Evolutionary conservation across 2,329 filamentous ascomycete genomes (phyloP), one percentile per base, ranked within the genome.

Genomic region (Hypoxylon sp.): DNA sequence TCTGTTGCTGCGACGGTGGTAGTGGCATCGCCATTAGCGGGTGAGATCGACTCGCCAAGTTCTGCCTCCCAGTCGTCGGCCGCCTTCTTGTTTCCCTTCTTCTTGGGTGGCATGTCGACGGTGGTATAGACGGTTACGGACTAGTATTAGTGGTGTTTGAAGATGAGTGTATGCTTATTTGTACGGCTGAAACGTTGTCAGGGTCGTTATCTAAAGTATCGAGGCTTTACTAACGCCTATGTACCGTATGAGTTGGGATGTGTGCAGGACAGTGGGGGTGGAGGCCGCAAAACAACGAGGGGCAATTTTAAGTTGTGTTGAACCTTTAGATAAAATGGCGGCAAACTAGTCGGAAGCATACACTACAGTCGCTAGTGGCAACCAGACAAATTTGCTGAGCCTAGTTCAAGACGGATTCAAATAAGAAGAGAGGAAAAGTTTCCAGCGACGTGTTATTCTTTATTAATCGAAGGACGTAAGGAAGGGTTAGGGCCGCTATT

Each of bases 51-150:
- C 83, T 98, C 95, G 77, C 94, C 94, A 61, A 98, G 86, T 71
- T 97, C 94, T 62, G 92, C 90, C 81, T 98, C 96, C 95, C 95
- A 98, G 86, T 98, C 94, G 78, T 97, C 93, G 79, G 92, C 89
- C 78, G 86, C 89, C 86, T 95, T 97, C 83, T 91, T 92, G 80
- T 91, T 92, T 75, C 84, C 85, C 88, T 97, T 98, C 87, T 96
- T 97, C 86, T 98, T 98, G 70, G 94, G 94, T 78, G 94, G 84
- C 95, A 98, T 98, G 68, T 81, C 85, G 81, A 68, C 68, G 74
- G 70, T 79, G 58, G 59, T 67, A 26, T 31, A 22, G 5, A 5
- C 39, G 26, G 19, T 35, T 8, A 24, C 33, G 17, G 5, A 6
- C n/a, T 37, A n/a, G 29, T 58, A 52, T 31, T 35, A 17, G 35